Evolutionary conservation across 179 eudicot genomes (phyloP), one percentile per base, ranked within the genome.

Genomic region (Carnegiea gigantea): DNA sequence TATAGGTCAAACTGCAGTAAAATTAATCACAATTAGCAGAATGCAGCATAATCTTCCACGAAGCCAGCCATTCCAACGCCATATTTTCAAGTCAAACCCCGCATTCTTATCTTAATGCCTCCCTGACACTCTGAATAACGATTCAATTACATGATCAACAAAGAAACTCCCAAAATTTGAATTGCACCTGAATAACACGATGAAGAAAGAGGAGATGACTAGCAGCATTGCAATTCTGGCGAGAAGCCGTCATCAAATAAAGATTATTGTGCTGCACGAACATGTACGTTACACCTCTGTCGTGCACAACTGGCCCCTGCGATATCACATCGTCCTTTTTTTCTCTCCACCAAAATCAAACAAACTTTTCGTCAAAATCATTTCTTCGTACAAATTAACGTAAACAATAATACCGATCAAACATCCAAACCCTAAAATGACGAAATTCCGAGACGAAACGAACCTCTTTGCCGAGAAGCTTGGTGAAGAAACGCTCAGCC

Each of bases 181-280:
- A 33, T 13, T 26, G 12, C 38, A 81, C 78, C 88, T 90, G 86
- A 79, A 92, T 88, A 5, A 94, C 44, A 26, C 94, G 95, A 75
- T 94, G 98, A 46, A 94, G 90, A 86, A 94, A 94, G 68, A 92
- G 87, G 46, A 94, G 82, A 78, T 92, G 92, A 83, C 97, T 94
- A 80, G 97, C 98, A 83, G 94, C 97, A 91, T 94, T 94, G 86
- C 92, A 92, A 79, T 94, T 94, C 82, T 93, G 95, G 24, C 95
- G 86, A 36, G 98, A 87, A 1, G 95, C 94, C 0, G 89, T 84
- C 94, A 94, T 88, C 85, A 93, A 75, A 82, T 88, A 94, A 24
- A 94, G 90, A 80, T 94, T 93, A 77, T 87, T 93, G 84, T 94
- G 97, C 76, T 90, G 97, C 77, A 93, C 87, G 72, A 92, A 93